Percentiles rank a stretch among this genome's conserved stretches.
Conservation (phyloP, 1,139 yeast genomes). For the Sugiyamaella pinicola region DNA sequence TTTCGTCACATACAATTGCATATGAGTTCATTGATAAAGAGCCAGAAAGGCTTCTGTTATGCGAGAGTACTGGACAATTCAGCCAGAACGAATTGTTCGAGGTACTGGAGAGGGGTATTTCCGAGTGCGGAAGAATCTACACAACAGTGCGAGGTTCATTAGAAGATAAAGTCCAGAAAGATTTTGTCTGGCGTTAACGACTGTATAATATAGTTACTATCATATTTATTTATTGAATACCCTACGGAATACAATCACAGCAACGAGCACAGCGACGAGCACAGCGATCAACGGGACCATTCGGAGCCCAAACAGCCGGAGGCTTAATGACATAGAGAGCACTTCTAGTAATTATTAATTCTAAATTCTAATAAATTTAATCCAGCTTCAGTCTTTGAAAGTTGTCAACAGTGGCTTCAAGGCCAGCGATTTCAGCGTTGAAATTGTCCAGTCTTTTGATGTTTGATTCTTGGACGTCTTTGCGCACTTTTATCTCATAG, state of each 20-base stretch:
- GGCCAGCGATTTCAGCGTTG: conserved; percentile 84
- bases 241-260: background rate
- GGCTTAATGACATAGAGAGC: too few species aligned
- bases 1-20: conserved; percentile 63
- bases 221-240: background rate
- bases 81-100: conserved; percentile 55
- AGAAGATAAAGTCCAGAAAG: conserved; percentile 52
- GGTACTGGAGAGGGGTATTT: conserved; percentile 47
- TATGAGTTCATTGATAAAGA: conserved; percentile 57
- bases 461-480: conserved; percentile 79
- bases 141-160: conserved; percentile 51
- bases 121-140: conserved; percentile 52
- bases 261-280: background rate
- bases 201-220: conserved; percentile 3
- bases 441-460: conserved; percentile 66
- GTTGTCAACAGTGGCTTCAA: conserved; percentile 44
- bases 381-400: conserved; percentile 45
- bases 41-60: conserved; percentile 57
- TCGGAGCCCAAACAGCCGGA: too few species aligned
- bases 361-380: conserved; percentile 9
- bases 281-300: too few species aligned
- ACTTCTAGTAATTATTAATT: background rate
- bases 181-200: conserved; percentile 57
- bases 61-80: conserved; percentile 76
- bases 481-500: conserved; percentile 82